Base-by-base conservation (phyloP, 257 asterid genomes). In the Ocimum tenuiflorum region DNA sequence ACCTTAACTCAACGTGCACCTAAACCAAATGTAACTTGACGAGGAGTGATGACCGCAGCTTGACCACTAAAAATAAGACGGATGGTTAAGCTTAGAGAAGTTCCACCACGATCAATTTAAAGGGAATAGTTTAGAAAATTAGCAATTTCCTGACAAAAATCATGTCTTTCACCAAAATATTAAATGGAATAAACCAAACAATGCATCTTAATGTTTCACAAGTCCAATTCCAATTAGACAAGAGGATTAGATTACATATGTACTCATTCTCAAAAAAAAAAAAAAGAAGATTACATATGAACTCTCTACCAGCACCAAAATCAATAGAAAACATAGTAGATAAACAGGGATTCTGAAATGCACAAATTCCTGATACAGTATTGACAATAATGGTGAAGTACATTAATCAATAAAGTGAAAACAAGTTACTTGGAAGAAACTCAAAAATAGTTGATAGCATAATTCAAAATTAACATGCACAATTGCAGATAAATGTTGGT, bases 11-110 rank as follows among this genome's bases (percentile, higher is more conserved):
- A 80, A 8, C 94, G 97, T 38, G 95, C 87, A 66, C 97, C 99
- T 77, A 94, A 88, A 76, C 99, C 96, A 68, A 80, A 74, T 62
- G 76, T 94, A 71, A 94, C 95, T 72, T 71, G 95, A 27, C 95
- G 96, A 67, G 99, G 99, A 73, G 99, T 94, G 70, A 94, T 94
- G 36, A 94, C 95, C 13, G 99, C 99, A 77, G 99, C 99, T 80
- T 94, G 99, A 73, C 99, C 99, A 73, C 99, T 94, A 84, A 65
- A 81, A 51, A 67, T 39, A n/a, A n/a, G 54, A 60, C 61, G 49
- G 50, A 49, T 69, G 62, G 59, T 49, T 58, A 59, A 38, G 66
- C 56, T 27, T 62, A 24, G 33, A 60, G 19, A 45, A 57, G 48
- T 52, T 49, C 49, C 38, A 72, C 11, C 23, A 20, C 42, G 35